Conservation (phyloP, 2,329 filamentous ascomycete genomes). For the Cordyceps sp. region DNA sequence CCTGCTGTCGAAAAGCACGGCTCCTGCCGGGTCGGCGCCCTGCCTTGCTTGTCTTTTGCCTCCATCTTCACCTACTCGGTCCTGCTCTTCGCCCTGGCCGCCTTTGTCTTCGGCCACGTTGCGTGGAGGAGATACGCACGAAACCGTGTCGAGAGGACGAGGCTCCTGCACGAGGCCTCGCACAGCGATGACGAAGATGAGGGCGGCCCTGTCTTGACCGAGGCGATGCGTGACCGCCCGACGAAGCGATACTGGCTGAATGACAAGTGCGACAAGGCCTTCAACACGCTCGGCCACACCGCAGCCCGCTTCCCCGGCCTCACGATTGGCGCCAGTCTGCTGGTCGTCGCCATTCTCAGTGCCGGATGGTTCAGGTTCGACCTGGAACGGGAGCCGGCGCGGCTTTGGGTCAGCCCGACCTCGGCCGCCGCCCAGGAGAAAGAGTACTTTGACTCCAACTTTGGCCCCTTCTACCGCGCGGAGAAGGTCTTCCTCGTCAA, state of each 20-base stretch:
- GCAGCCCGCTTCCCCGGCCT: constrained; percentile 73
- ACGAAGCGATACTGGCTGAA: constrained; percentile 72
- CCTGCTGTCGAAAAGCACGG: constrained; percentile 54
- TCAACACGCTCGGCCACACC: constrained; percentile 61
- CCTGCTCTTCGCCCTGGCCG: constrained; percentile 50
- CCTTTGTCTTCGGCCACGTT: constrained; percentile 55
- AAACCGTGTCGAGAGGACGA: constrained; percentile 65
- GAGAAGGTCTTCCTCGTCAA: constrained; percentile 93
- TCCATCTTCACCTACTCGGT: constrained; percentile 76
- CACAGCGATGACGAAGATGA: constrained; percentile 91
- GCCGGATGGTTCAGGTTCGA: constrained; percentile 77
- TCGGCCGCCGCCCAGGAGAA: constrained; percentile 88
- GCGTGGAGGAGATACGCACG: constrained; percentile 58
- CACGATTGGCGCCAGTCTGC: constrained; percentile 61
- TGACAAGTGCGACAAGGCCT: constrained; percentile 61
- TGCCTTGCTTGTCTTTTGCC: constrained; percentile 90
- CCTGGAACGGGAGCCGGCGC: constrained; percentile 80
- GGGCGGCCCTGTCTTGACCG: constrained; percentile 57
- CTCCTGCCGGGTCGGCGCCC: constrained; percentile 64
- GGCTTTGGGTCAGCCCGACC: constrained; percentile 90
- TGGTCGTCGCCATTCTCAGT: constrained; percentile 64
- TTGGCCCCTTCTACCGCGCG: constrained; percentile 88
- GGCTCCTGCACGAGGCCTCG: constrained; percentile 68
- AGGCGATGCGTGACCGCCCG: constrained; percentile 62
- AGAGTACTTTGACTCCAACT: constrained; percentile 79